A percentile compares a stretch with the other conserved stretches of the same genome.
These are phyloP conservation scores for Trametes pubescens DNA, from an alignment of 1,284 basidiomycete genomes.

Conservation along the genomic window DNA sequence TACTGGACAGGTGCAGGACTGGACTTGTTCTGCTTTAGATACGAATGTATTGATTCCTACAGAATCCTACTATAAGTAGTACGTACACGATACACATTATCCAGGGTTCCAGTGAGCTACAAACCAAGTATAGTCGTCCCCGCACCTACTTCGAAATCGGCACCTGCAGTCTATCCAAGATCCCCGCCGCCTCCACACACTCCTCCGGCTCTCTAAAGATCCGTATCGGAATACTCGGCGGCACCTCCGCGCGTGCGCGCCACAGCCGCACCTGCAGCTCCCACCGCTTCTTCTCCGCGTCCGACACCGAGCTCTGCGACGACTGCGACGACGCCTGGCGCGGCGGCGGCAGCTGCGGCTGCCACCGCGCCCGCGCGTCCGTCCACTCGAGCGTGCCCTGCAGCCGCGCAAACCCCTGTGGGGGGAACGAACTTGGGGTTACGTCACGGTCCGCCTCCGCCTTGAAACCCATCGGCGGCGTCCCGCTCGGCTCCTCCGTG, in stretches of 20 bases:
- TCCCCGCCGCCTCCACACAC: constrained; percentile 61
- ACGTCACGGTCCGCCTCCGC: neutral
- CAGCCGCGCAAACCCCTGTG: constrained; percentile 16
- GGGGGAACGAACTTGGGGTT: constrained; percentile 22
- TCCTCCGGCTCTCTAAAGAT: constrained; percentile 72
- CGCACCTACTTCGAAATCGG: neutral
- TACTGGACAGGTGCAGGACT: no score
- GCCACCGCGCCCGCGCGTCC: constrained; percentile 21
- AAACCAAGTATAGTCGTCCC: no score
- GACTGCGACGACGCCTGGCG: constrained; percentile 1
- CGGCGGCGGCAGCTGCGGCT: constrained; percentile 13
- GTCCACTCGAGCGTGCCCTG: constrained; percentile 14
- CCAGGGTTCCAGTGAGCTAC: no score
- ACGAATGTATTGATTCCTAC: no score
- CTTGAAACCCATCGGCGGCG: constrained; percentile 21
- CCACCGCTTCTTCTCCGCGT: constrained; percentile 59
- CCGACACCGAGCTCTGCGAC: constrained; percentile 42
- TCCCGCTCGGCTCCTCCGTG: constrained; percentile 34
- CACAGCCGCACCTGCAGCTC: constrained; percentile 70
- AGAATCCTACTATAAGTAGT: no score
- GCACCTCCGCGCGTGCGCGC: constrained; percentile 63
- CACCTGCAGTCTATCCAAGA: constrained; percentile 39
- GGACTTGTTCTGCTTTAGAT: no score
- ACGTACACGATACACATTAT: no score
- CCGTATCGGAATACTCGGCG: constrained; percentile 61